Base-by-base conservation (phyloP, 345 rosid species). In the Heritiera littoralis region DNA sequence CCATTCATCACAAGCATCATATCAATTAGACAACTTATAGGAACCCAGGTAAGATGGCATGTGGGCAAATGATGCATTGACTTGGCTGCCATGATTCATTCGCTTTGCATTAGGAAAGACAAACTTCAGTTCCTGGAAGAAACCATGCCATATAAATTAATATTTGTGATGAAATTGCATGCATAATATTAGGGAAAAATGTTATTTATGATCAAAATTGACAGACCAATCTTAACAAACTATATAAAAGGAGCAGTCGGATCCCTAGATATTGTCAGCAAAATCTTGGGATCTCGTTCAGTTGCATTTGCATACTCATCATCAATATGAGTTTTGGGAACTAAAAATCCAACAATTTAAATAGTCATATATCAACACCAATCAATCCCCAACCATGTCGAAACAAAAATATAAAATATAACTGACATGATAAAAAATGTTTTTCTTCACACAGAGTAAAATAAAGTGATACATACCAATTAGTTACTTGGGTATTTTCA, bases 51-150 rank as follows among this genome's bases (percentile, higher is more conserved):
- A 70, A 45, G 2, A 61, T 66, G 3, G 67, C 61, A 20, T 74
- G 59, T 35, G 43, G 28, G 14, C 60, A 70, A 77, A 79, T 3
- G n/a, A 55, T 41, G 56, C 45, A 82, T 83, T 4, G 35, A 94
- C 99, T 93, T 94, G 97, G 81, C 89, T 79, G 85, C 97, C 98
- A 78, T 97, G 93, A 78, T 94, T 94, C 75, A 94, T 89, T 49
- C 91, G 84, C 77, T 83, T 86, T 1, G 98, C 90, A 81, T 92
- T 94, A 8, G 97, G 98, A 79, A 96, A 90, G 6, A 91, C 94
- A 85, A 86, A 76, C 78, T 89, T 95, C 91, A 95, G 82, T 82
- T 92, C 97, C 98, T 93, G 82, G 49, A 80, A 40, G 23, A 85
- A 60, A 5, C 70, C 68, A 18, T 13, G 67, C 75, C 79, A 87